Conservation (phyloP, 2,329 filamentous ascomycete species). For the Coniochaeta sp. region DNA sequence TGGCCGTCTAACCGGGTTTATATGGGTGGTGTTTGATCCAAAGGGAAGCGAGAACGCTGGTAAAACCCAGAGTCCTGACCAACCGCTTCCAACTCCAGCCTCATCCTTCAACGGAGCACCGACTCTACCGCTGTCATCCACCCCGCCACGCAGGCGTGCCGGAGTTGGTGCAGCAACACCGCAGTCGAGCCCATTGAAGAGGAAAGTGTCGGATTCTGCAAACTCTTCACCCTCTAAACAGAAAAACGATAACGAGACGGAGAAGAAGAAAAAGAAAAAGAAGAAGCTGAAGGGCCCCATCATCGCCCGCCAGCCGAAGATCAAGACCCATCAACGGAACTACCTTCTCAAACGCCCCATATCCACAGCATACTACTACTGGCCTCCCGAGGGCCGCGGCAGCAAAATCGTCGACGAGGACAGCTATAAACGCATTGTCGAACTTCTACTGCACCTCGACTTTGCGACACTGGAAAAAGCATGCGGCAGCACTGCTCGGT, state of each 20-base stretch:
- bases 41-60: constrained; percentile 6
- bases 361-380: constrained; percentile 56
- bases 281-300: constrained; percentile 52
- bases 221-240: constrained; percentile 15
- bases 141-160: constrained; percentile 22
- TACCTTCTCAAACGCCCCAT: constrained; percentile 42
- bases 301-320: constrained; percentile 53
- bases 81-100: not conserved
- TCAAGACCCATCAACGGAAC: constrained; percentile 52
- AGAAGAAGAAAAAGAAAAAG: constrained; percentile 37
- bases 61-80: not conserved
- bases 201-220: constrained; percentile 22
- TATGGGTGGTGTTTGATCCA: constrained; percentile 83
- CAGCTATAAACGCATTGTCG: constrained; percentile 60
- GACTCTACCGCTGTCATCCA: constrained; percentile 14
- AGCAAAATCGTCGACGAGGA: constrained; percentile 56
- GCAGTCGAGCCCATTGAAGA: constrained; percentile 17
- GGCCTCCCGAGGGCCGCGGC: constrained; percentile 56
- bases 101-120: constrained; percentile 1
- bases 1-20: constrained; percentile 84
- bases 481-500: constrained; percentile 57
- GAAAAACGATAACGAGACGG: constrained; percentile 25
- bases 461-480: constrained; percentile 62
- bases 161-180: constrained; percentile 12
- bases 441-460: constrained; percentile 66